Evolutionary conservation across 2,329 filamentous ascomycete species (phyloP).

Genomic region (Cladosporium sp.): DNA sequence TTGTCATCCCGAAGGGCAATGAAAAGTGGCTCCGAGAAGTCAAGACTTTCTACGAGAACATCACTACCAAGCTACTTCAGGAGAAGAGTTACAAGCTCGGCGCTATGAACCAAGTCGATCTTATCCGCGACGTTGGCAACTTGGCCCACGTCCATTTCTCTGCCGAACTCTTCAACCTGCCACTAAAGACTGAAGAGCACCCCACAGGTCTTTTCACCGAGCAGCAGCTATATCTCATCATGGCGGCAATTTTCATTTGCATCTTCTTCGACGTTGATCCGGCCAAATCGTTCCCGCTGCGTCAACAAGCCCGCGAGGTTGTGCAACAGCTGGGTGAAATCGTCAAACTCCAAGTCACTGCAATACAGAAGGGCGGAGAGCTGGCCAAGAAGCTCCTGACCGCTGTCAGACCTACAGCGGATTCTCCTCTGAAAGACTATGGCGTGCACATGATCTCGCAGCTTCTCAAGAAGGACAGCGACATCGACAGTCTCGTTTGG

Average conservation of each 20-base stretch:
- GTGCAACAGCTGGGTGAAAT: slow-evolving; percentile 49
- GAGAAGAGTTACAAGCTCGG: slow-evolving; percentile 45
- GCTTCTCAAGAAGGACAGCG: slow-evolving; percentile 45
- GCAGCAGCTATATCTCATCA: slow-evolving; percentile 50
- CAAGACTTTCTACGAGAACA: slow-evolving; percentile 45
- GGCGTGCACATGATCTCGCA: slow-evolving; percentile 54
- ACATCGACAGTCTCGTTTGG: slow-evolving; percentile 51
- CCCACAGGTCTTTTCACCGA: slow-evolving; percentile 52
- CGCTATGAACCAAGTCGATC: slow-evolving; percentile 44
- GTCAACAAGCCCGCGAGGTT: slow-evolving; percentile 44
- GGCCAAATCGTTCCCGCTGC: slow-evolving; percentile 49
- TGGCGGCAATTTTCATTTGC: slow-evolving; percentile 50
- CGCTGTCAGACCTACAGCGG: slow-evolving; percentile 31
- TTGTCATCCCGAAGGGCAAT: slow-evolving; percentile 23
- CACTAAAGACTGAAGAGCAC: slow-evolving; percentile 50
- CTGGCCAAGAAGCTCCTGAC: slow-evolving; percentile 39
- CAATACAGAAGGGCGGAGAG: slow-evolving; percentile 38
- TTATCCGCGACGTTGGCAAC: slow-evolving; percentile 50
- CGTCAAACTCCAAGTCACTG: slow-evolving; percentile 46
- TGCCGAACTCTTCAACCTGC: slow-evolving; percentile 52
- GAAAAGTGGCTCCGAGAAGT: slow-evolving; percentile 45
- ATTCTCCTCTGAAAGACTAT: slow-evolving; percentile 46
- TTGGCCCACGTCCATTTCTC: slow-evolving; percentile 53
- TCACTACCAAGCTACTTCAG: slow-evolving; percentile 42
- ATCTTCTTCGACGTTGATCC: slow-evolving; percentile 54